Evolutionary conservation across 2,329 filamentous ascomycete species (phyloP).

Genomic region (Aureobasidium sp.): DNA sequence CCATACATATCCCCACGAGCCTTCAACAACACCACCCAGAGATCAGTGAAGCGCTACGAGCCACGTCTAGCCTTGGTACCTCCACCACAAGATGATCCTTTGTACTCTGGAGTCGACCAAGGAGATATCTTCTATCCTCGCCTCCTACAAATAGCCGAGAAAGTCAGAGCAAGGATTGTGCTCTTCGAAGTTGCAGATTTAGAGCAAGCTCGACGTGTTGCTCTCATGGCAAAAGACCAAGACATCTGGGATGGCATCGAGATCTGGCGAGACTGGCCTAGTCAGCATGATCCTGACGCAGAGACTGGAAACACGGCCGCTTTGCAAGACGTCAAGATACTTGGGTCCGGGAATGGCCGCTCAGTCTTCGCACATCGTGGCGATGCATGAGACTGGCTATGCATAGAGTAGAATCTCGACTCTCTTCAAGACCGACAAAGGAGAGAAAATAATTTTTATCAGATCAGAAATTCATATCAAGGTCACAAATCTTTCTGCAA

Average conservation of each 20-base stretch:
- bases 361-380: conserved; percentile 38
- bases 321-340: conserved; percentile 22
- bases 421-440: no score
- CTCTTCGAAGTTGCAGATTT: conserved; percentile 67
- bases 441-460: no score
- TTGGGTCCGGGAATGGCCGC: conserved; percentile 37
- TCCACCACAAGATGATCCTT: conserved; percentile 26
- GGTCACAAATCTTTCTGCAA: no score
- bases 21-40: conserved; percentile 56
- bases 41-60: conserved; percentile 75
- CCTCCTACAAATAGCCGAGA: conserved; percentile 50
- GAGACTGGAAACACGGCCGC: neutral
- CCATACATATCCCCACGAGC: conserved; percentile 72
- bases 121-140: conserved; percentile 61
- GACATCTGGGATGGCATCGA: conserved; percentile 44
- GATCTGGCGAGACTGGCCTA: conserved; percentile 54
- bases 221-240: conserved; percentile 38
- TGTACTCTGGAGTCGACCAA: neutral
- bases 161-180: conserved; percentile 48
- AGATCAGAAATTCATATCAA: no score
- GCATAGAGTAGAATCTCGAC: neutral
- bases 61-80: conserved; percentile 72
- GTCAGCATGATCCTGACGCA: conserved; percentile 44
- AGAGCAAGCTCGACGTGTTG: conserved; percentile 60
- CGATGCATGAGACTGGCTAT: conserved; percentile 17